Conservation (phyloP, 2,329 filamentous ascomycete species). For the Coniochaeta hoffmannii region DNA sequence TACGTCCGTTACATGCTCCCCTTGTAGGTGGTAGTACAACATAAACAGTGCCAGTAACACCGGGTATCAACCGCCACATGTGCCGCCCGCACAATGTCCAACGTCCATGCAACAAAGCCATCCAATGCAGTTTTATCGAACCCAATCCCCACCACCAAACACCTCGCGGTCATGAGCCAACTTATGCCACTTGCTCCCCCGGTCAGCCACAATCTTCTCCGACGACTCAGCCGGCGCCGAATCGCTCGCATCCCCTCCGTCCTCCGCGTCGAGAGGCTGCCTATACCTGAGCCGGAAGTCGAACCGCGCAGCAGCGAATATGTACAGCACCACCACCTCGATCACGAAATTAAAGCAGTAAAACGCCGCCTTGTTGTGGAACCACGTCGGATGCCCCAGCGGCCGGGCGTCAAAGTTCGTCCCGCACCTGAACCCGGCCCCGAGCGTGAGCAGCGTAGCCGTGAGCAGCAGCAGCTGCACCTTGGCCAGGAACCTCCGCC, state of each 20-base stretch:
- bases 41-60: no score
- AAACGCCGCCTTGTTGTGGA: constrained; percentile 51
- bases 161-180: background rate
- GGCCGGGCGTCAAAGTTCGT: constrained; percentile 36
- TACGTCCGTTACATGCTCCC: no score
- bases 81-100: no score
- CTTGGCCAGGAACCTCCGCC: constrained; percentile 45
- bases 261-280: background rate
- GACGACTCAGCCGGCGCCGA: background rate
- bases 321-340: constrained; percentile 48
- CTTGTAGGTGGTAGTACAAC: no score
- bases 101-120: no score
- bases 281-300: constrained; percentile 4
- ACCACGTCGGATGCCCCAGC: constrained; percentile 42
- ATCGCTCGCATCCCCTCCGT: background rate
- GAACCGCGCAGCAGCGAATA: constrained; percentile 36
- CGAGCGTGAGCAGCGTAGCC: constrained; percentile 43
- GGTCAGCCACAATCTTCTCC: background rate
- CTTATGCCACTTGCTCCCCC: background rate
- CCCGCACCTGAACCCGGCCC: constrained; percentile 49
- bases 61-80: no score
- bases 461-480: constrained; percentile 41
- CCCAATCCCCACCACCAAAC: background rate
- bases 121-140: background rate
- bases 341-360: constrained; percentile 57